phyloP scores from a whole-genome alignment of 208 protist species.

The Acanthamoeba divionensis region DNA sequence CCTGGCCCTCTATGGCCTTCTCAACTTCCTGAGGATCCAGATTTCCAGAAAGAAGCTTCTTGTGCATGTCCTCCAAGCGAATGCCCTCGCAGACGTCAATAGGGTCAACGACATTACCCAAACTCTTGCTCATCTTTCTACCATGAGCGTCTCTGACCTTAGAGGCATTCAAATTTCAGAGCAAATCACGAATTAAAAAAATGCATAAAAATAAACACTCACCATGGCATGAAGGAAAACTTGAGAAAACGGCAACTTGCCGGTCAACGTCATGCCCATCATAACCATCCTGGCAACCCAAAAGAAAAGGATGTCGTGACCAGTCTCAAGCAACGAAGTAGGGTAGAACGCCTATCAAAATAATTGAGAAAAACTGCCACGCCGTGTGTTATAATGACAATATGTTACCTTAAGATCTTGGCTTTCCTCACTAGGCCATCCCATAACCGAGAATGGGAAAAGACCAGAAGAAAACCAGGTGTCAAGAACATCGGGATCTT shows the following conservation, averaged over 20 bases:
- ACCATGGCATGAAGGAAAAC: conserved; percentile 68
- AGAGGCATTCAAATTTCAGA: conserved; percentile 93
- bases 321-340: conserved; percentile 80
- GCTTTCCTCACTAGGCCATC: conserved; percentile 64
- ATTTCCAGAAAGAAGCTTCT: conserved; percentile 58
- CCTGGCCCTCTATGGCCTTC: conserved; percentile 43
- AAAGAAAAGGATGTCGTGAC: conserved; percentile 99
- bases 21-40: conserved; percentile 66
- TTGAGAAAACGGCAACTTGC: conserved; percentile 92
- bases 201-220: not conserved
- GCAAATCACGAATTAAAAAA: not conserved
- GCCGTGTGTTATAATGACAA: too few species aligned
- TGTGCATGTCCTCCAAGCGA: conserved; percentile 82
- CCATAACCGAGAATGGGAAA: conserved; percentile 87
- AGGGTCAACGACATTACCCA: conserved; percentile 99
- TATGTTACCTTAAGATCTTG: conserved; percentile 68
- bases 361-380: too few species aligned
- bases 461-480: conserved; percentile 99
- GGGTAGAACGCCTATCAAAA: conserved; percentile 79
- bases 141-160: conserved; percentile 98
- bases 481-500: conserved; percentile 99
- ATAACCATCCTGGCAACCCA: conserved; percentile 99
- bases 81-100: conserved; percentile 97
- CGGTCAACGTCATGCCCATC: conserved; percentile 94
- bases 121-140: conserved; percentile 99